A percentile compares a stretch with the other conserved stretches of the same genome.
Conservation (phyloP, 2,329 filamentous ascomycete species). For the Stromatinia cepivora region DNA sequence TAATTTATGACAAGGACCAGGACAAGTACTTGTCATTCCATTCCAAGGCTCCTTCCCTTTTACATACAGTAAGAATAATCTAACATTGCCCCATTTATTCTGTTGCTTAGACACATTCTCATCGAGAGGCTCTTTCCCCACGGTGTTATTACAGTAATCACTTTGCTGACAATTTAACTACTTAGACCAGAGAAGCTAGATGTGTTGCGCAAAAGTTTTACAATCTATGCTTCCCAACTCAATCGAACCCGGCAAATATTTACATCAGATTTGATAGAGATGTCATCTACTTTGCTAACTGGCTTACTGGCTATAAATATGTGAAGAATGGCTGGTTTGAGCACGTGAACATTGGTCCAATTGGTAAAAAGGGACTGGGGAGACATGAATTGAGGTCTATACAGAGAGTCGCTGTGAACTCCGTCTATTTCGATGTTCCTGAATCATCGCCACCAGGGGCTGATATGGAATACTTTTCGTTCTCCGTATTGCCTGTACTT, state of each 20-base stretch:
- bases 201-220: background rate
- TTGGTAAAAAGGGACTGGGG: conserved; percentile 15
- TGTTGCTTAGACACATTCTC: too few species aligned
- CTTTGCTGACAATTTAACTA: background rate
- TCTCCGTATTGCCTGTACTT: background rate
- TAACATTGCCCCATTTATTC: background rate
- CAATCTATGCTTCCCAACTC: conserved; percentile 1
- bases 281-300: conserved; percentile 3
- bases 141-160: background rate
- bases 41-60: background rate
- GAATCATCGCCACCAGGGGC: too few species aligned
- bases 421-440: conserved; percentile 1
- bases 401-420: conserved; percentile 7
- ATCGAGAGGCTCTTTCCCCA: background rate
- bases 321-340: background rate
- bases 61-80: conserved; percentile 12
- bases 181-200: conserved; percentile 9
- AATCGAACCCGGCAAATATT: background rate
- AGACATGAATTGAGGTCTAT: background rate
- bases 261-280: conserved; percentile 12
- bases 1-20: conserved; percentile 14
- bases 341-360: background rate
- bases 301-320: conserved; percentile 4
- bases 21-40: conserved; percentile 15
- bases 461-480: background rate